Percentiles rank a stretch among this genome's conserved stretches.
Conservation (phyloP, 2,329 filamentous ascomycete species). For the Daldinia sp. region DNA sequence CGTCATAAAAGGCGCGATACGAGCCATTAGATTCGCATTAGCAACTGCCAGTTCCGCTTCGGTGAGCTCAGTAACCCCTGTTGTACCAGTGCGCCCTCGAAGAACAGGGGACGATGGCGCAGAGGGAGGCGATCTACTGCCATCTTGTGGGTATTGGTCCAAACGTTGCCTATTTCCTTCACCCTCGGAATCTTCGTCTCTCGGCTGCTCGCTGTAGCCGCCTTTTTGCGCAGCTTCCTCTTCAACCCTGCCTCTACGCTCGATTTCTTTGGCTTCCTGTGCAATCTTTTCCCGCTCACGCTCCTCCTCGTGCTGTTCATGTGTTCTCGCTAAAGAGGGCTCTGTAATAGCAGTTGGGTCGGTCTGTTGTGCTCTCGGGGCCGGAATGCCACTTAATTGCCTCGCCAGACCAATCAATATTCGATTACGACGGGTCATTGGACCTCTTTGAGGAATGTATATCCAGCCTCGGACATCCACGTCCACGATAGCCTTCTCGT, state of each 20-base stretch:
- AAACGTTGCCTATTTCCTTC: constrained; percentile 46
- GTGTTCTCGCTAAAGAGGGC: constrained; percentile 43
- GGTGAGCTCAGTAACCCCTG: constrained; percentile 65
- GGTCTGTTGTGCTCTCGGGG: constrained; percentile 60
- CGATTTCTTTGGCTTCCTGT: constrained; percentile 78
- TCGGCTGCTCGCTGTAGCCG: constrained; percentile 74
- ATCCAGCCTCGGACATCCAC: constrained; percentile 97
- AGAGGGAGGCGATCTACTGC: constrained; percentile 43
- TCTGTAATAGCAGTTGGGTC: constrained; percentile 32
- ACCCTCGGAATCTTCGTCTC: constrained; percentile 54
- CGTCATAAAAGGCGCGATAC: constrained; percentile 88
- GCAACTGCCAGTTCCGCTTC: constrained; percentile 79
- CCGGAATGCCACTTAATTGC: constrained; percentile 85
- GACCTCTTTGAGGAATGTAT: constrained; percentile 84
- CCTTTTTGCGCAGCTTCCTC: constrained; percentile 74
- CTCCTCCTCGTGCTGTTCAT: constrained; percentile 57
- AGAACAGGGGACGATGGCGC: constrained; percentile 55
- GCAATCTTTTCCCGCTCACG: constrained; percentile 72
- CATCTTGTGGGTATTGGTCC: constrained; percentile 1
- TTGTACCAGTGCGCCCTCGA: constrained; percentile 48
- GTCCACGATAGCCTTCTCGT: constrained; percentile 86
- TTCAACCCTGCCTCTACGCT: constrained; percentile 75
- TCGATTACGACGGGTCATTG: constrained; percentile 86
- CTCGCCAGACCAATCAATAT: constrained; percentile 86
- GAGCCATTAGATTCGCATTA: constrained; percentile 86